Conservation (phyloP, 495 filamentous ascomycete species). For the Halenospora varia region DNA sequence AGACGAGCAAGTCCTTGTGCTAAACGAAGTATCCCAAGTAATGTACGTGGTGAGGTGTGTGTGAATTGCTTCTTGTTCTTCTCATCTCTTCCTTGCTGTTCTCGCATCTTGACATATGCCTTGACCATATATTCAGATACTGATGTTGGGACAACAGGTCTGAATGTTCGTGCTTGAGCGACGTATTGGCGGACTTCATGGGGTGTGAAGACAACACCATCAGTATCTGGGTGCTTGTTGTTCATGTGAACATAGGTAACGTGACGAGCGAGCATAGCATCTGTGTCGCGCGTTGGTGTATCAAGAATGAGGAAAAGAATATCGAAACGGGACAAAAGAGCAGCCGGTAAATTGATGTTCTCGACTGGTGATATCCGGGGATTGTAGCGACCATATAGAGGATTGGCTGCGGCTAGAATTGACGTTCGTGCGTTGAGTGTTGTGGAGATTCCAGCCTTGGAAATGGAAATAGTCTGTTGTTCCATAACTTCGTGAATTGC, state of each 20-base stretch:
- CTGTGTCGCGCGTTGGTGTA: slow-evolving; percentile 78
- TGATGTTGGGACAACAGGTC: slow-evolving; percentile 74
- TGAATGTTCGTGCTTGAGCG: slow-evolving; percentile 83
- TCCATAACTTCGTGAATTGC: slow-evolving; percentile 99
- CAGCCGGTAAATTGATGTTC: slow-evolving; percentile 97
- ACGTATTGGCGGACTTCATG: slow-evolving; percentile 94
- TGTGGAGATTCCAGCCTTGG: slow-evolving; percentile 95
- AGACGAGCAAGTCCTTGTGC: slow-evolving; percentile 94
- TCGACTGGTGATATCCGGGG: slow-evolving; percentile 93
- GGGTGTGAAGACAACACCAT: slow-evolving; percentile 74
- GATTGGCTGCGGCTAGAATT: slow-evolving; percentile 97
- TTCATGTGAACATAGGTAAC: slow-evolving; percentile 98
- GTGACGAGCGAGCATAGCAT: slow-evolving; percentile 92
- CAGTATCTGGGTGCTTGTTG: slow-evolving; percentile 81
- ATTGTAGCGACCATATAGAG: slow-evolving; percentile 96
- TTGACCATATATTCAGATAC: slow-evolving; percentile 95
- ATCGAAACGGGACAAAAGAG: slow-evolving; percentile 94
- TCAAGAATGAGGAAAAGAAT: slow-evolving; percentile 95
- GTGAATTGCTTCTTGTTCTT: slow-evolving; percentile 84
- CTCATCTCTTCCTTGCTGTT: slow-evolving; percentile 85
- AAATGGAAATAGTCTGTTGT: slow-evolving; percentile 98
- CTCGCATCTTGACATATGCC: slow-evolving; percentile 89
- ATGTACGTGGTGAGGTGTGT: slow-evolving; percentile 87
- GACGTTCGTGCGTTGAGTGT: slow-evolving; percentile 94
- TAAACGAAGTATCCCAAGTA: slow-evolving; percentile 87